Evolutionary conservation across 2,329 filamentous ascomycete genomes (phyloP).

Genomic region (Fusarium pseudograminearum): DNA sequence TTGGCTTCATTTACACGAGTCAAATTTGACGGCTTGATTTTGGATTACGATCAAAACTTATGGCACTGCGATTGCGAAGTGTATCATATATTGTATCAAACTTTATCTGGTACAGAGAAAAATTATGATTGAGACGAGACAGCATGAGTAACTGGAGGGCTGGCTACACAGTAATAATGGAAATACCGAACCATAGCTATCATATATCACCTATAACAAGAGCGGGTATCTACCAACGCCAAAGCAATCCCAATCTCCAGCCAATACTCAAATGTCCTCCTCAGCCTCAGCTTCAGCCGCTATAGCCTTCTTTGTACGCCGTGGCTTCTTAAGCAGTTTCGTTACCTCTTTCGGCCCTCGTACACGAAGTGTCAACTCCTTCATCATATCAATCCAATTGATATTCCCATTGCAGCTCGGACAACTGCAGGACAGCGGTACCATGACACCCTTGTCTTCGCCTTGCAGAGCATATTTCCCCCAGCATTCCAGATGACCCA

Average conservation of each 20-base stretch:
- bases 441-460: slow-evolving; percentile 58
- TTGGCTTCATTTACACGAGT: not conserved
- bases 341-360: slow-evolving; percentile 78
- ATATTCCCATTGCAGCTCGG: slow-evolving; percentile 74
- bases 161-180: no score
- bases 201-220: not conserved
- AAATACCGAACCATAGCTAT: not conserved
- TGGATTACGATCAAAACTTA: not conserved
- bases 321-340: slow-evolving; percentile 71
- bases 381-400: slow-evolving; percentile 83
- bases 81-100: not conserved
- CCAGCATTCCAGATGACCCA: slow-evolving; percentile 72
- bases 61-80: not conserved
- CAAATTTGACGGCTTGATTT: not conserved
- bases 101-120: not conserved
- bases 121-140: not conserved
- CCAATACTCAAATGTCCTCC: slow-evolving; percentile 13
- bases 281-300: slow-evolving; percentile 23
- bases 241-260: slow-evolving; percentile 5
- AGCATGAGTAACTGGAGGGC: not conserved
- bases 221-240: slow-evolving; percentile 38
- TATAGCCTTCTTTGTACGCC: slow-evolving; percentile 46
- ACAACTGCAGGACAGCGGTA: slow-evolving; percentile 78
- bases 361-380: slow-evolving; percentile 80
- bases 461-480: slow-evolving; percentile 62